Evolutionary conservation across 805 yeast species (phyloP).

Genomic region (Yamadazyma phyllophila): DNA sequence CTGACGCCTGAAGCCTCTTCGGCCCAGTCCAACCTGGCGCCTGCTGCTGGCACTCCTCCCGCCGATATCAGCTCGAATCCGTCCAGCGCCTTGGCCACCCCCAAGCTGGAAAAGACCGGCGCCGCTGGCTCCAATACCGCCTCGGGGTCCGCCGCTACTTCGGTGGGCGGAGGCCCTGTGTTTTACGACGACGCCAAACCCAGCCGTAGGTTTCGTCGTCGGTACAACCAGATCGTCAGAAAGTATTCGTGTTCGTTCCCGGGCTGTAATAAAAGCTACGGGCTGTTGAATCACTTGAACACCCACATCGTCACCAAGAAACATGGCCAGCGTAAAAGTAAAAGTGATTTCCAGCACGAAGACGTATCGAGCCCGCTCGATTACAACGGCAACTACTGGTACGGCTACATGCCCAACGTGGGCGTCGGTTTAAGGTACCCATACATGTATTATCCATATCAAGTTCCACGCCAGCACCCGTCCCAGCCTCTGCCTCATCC

Average conservation of each 20-base stretch:
- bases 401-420: constrained; percentile 14
- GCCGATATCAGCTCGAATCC: neutral
- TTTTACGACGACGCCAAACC: constrained; percentile 16
- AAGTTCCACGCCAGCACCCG: constrained; percentile 3
- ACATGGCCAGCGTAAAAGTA: constrained; percentile 42
- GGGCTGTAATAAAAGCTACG: constrained; percentile 43
- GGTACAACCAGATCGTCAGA: constrained; percentile 36
- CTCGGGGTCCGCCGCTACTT: neutral
- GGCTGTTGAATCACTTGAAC: constrained; percentile 41
- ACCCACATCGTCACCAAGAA: constrained; percentile 46
- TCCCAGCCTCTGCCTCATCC: neutral
- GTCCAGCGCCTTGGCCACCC: neutral
- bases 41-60: neutral
- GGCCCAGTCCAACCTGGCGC: neutral
- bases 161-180: constrained; percentile 3
- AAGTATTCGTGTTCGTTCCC: constrained; percentile 35
- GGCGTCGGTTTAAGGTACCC: constrained; percentile 6
- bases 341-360: constrained; percentile 36
- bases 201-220: constrained; percentile 31
- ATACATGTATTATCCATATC: constrained; percentile 8
- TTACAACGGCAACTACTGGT: constrained; percentile 19
- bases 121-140: neutral
- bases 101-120: neutral
- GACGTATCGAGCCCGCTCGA: constrained; percentile 12
- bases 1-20: neutral